phyloP scores from a whole-genome alignment of 352 stramenopile genomes.

The Phytopythium montanum region DNA sequence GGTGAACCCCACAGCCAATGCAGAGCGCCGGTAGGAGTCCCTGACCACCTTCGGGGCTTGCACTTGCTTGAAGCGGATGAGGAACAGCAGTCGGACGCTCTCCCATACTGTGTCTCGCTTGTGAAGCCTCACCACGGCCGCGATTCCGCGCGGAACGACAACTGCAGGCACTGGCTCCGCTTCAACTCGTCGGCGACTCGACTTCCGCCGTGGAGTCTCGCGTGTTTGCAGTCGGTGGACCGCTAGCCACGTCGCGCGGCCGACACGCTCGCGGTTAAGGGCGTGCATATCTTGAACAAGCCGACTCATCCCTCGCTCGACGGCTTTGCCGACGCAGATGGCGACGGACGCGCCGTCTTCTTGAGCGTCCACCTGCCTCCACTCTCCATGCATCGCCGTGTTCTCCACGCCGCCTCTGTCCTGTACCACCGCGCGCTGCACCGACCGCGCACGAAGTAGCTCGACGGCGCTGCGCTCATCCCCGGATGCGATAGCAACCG shows the following conservation, averaged over 20 bases:
- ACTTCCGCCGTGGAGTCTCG: not conserved
- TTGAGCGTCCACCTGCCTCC: not conserved
- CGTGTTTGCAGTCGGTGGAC: not conserved
- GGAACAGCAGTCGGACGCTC: not conserved
- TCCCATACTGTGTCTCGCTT: constrained; percentile 3
- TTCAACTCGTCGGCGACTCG: not conserved
- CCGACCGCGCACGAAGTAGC: not conserved
- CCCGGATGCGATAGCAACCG: not conserved
- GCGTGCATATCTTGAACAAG: constrained; percentile 1
- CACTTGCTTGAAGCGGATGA: not conserved
- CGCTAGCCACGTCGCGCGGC: not conserved
- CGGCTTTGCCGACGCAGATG: not conserved
- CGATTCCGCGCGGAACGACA: not conserved
- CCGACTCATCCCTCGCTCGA: not conserved
- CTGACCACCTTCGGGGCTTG: too few relatives aligned
- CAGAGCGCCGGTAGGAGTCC: not conserved
- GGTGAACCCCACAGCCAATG: not conserved
- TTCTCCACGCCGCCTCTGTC: not conserved
- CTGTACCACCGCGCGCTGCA: not conserved
- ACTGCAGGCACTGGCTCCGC: not conserved
- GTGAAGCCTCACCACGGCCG: not conserved
- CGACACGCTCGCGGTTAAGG: not conserved
- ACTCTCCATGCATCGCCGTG: not conserved
- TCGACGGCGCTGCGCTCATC: not conserved
- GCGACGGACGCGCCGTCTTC: not conserved